Percentiles rank a stretch among this genome's conserved stretches.
These are phyloP conservation scores for Syzygium jambos DNA, from an alignment of 345 rosid species.

Conservation along the genomic window DNA sequence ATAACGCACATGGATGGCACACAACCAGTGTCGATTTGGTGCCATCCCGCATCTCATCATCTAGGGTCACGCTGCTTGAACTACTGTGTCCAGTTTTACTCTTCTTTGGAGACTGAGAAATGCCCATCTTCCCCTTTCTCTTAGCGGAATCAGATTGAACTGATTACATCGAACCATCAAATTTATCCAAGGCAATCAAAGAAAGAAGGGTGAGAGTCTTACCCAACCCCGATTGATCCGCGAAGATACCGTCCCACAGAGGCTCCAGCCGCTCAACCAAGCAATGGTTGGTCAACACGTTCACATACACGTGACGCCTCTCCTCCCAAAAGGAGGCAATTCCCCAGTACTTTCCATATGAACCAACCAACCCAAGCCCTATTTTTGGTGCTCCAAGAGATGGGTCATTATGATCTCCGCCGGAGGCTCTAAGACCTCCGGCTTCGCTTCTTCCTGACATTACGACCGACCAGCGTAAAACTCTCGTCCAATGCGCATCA, in stretches of 20 bases:
- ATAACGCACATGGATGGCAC: constrained; percentile 72
- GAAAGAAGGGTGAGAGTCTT: constrained; percentile 82
- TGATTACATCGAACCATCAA: background rate
- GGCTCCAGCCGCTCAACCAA: constrained; percentile 33
- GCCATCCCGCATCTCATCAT: background rate
- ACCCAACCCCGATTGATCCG: constrained; percentile 88
- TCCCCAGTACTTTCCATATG: constrained; percentile 50
- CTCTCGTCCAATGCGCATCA: constrained; percentile 51
- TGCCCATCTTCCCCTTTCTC: constrained; percentile 37
- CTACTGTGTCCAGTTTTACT: constrained; percentile 10
- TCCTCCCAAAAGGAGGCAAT: constrained; percentile 86
- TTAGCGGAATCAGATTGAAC: constrained; percentile 3
- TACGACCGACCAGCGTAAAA: constrained; percentile 48
- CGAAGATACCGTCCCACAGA: constrained; percentile 64
- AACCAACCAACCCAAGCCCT: constrained; percentile 74
- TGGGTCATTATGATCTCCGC: constrained; percentile 44
- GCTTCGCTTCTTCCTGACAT: constrained; percentile 31
- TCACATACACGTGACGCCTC: constrained; percentile 42
- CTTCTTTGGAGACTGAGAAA: constrained; percentile 19
- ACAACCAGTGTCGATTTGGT: constrained; percentile 56
- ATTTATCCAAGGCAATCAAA: constrained; percentile 67
- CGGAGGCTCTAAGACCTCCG: constrained; percentile 56
- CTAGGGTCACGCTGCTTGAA: background rate
- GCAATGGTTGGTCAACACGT: constrained; percentile 31
- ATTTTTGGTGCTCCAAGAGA: constrained; percentile 61